A percentile compares a stretch with the other conserved stretches of the same genome.
phyloP scores from a whole-genome alignment of 768 basidiomycete genomes.

The Russula earlei region DNA sequence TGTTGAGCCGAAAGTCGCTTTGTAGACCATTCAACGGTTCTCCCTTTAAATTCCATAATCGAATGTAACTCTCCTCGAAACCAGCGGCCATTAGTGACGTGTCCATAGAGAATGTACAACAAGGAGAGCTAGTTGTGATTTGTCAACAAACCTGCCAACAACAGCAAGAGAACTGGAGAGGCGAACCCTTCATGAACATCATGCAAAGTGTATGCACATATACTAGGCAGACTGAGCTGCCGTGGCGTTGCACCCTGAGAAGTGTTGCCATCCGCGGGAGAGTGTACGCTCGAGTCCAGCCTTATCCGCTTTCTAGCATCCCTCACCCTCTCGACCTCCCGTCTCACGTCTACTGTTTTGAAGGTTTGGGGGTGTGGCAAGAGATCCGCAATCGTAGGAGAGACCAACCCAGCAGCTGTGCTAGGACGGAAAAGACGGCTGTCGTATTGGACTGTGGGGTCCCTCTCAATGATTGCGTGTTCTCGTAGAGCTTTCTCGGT shows the following conservation, averaged over 20 bases:
- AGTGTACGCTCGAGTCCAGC: conserved; percentile 64
- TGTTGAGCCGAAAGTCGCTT: conserved; percentile 61
- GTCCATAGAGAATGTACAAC: conserved; percentile 83
- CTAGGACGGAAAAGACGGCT: conserved; percentile 43
- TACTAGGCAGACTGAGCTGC: conserved; percentile 73
- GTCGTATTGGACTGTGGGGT: conserved; percentile 59
- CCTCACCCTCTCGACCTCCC: conserved; percentile 82
- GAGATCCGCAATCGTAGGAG: conserved; percentile 63
- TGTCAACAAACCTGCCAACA: not conserved
- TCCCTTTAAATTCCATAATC: conserved; percentile 91
- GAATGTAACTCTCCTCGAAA: conserved; percentile 90
- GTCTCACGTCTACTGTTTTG: conserved; percentile 76
- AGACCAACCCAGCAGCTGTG: conserved; percentile 43
- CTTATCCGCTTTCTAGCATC: conserved; percentile 90
- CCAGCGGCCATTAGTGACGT: conserved; percentile 90
- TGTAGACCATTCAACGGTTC: conserved; percentile 72
- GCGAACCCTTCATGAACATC: conserved; percentile 90
- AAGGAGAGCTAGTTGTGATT: conserved; percentile 52
- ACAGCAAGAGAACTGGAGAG: not conserved
- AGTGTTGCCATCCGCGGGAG: conserved; percentile 47
- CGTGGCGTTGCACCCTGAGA: conserved; percentile 48
- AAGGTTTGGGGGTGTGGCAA: conserved; percentile 77
- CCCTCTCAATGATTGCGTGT: conserved; percentile 67
- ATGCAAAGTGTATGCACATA: conserved; percentile 92
- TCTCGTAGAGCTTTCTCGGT: conserved; percentile 73